Conservation (phyloP, 2,329 filamentous ascomycete genomes). For the Dothistroma septosporum region DNA sequence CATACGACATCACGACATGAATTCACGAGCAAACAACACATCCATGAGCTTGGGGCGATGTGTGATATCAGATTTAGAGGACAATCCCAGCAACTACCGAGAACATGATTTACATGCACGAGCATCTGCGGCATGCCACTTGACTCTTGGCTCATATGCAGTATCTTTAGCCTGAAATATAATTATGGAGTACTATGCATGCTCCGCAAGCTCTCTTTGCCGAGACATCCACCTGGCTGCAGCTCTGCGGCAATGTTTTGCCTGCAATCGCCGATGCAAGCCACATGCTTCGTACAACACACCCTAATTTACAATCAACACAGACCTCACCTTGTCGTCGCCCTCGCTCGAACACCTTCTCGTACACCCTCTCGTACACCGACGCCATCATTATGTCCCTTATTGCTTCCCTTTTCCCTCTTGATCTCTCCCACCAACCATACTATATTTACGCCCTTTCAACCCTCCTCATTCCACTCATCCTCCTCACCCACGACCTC, state of each 20-base stretch:
- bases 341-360: neutral
- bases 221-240: neutral
- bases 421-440: conserved; percentile 24
- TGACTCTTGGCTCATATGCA: conserved; percentile 1
- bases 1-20: neutral
- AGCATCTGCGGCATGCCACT: neutral
- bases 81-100: neutral
- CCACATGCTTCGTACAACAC: neutral
- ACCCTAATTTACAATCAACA: neutral
- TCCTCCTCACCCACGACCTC: conserved; percentile 33
- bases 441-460: conserved; percentile 18
- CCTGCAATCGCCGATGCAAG: neutral
- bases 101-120: neutral
- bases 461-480: conserved; percentile 15
- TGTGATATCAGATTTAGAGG: neutral
- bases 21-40: neutral
- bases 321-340: neutral
- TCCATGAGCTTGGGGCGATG: neutral
- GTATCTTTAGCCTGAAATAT: conserved; percentile 1
- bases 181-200: neutral
- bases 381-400: conserved; percentile 7
- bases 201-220: neutral
- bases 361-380: neutral
- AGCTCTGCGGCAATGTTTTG: conserved; percentile 5
- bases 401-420: conserved; percentile 6